phyloP scores from a whole-genome alignment of 768 basidiomycete species.

The Termitomyces sp. region DNA sequence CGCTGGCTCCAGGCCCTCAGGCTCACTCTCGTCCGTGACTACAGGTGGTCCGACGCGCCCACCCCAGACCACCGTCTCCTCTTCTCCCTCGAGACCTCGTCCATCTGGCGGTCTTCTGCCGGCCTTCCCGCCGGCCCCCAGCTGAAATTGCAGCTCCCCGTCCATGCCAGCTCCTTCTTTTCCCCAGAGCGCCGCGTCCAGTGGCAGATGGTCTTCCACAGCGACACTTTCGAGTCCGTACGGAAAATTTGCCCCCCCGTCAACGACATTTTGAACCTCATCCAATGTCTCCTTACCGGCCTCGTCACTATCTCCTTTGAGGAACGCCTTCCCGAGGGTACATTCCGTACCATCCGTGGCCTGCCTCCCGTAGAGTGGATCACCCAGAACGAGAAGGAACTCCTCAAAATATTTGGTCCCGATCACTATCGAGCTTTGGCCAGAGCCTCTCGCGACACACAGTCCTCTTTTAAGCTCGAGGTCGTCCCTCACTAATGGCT shows the following conservation, averaged over 20 bases:
- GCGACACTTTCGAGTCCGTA: slow-evolving; percentile 67
- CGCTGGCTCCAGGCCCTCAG: slow-evolving; percentile 67
- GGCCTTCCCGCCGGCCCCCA: slow-evolving; percentile 75
- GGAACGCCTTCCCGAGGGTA: slow-evolving; percentile 64
- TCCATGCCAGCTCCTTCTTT: slow-evolving; percentile 81
- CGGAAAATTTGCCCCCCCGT: slow-evolving; percentile 64
- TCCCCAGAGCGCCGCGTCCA: slow-evolving; percentile 78
- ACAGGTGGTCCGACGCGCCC: slow-evolving; percentile 63
- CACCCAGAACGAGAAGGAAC: slow-evolving; percentile 56
- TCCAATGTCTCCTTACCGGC: slow-evolving; percentile 72
- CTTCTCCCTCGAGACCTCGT: slow-evolving; percentile 72
- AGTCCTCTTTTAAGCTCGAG: slow-evolving; percentile 71
- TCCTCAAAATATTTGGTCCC: slow-evolving; percentile 70
- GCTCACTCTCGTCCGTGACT: slow-evolving; percentile 55
- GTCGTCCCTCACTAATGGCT: slow-evolving; percentile 33
- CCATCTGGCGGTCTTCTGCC: slow-evolving; percentile 71
- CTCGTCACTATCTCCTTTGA: slow-evolving; percentile 69
- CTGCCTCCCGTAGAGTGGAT: slow-evolving; percentile 78
- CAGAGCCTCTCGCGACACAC: slow-evolving; percentile 66
- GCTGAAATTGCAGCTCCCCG: slow-evolving; percentile 66
- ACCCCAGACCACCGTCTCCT: slow-evolving; percentile 66
- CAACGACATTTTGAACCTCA: slow-evolving; percentile 61
- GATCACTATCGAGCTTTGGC: slow-evolving; percentile 68
- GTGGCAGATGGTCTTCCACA: slow-evolving; percentile 89
- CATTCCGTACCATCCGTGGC: slow-evolving; percentile 72